A percentile compares a stretch with the other conserved stretches of the same genome.
These are phyloP conservation scores for Xerocomellus intermedius DNA, from an alignment of 768 basidiomycete species.

Conservation along the genomic window DNA sequence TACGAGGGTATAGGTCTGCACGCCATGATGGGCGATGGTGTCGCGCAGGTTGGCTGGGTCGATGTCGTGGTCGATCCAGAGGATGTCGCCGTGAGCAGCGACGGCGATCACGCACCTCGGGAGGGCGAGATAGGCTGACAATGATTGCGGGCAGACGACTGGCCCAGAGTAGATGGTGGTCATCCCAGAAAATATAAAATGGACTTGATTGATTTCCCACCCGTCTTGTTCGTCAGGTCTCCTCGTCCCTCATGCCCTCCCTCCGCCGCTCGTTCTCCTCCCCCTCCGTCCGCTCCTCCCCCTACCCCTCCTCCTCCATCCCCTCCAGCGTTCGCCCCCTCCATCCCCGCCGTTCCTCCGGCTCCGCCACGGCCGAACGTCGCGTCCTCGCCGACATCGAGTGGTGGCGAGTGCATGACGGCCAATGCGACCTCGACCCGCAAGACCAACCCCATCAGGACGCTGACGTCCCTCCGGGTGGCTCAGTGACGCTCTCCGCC, in stretches of 20 bases:
- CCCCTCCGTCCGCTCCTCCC: conserved; percentile 65
- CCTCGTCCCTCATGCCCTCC: conserved; percentile 54
- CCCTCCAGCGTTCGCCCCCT: conserved; percentile 38
- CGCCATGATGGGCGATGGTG: conserved; percentile 51
- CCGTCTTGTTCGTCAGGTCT: conserved; percentile 21
- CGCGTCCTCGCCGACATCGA: conserved; percentile 84
- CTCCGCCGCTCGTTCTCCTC: conserved; percentile 77
- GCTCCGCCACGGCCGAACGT: conserved; percentile 61
- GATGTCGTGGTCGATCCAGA: conserved; percentile 70
- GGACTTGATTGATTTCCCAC: conserved; percentile 34
- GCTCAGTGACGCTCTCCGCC: conserved; percentile 35
- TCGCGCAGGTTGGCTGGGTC: conserved; percentile 45
- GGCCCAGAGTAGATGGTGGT: conserved; percentile 53
- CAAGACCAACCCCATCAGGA: conserved; percentile 33
- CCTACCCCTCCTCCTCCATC: conserved; percentile 49
- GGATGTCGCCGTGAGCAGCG: conserved; percentile 51
- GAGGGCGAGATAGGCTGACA: conserved; percentile 43
- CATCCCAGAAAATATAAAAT: conserved; percentile 47
- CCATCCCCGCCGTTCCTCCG: conserved; percentile 58
- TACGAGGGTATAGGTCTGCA: conserved; percentile 32
- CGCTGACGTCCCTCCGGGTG: conserved; percentile 17
- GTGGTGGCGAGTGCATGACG: conserved; percentile 81
- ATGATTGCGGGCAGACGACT: conserved; percentile 51
- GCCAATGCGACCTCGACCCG: conserved; percentile 47
- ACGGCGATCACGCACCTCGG: conserved; percentile 59